Base-by-base conservation (phyloP, 768 basidiomycete species). In the Mycena latifolia region DNA sequence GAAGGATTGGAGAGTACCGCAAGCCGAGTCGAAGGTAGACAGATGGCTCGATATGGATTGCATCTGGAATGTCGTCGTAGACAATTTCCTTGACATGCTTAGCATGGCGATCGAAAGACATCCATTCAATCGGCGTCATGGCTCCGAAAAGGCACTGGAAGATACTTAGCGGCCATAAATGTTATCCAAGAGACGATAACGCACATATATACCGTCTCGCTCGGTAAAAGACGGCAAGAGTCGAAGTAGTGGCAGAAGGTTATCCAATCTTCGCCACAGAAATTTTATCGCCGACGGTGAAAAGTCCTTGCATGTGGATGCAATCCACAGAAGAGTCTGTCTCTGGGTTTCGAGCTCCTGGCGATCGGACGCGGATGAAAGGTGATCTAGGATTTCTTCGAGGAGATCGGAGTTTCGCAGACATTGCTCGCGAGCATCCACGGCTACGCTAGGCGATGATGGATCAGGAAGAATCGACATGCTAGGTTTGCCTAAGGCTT, bases 251-350 rank as follows among this genome's bases (percentile, higher is more conserved):
- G 60, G 60, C 39, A 52, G 28, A 11, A 61, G 35, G 29, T 61
- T 61, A 35, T 61, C 60, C 11, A 61, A 53, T 12, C 27, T 61
- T 24, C 60, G 25, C 60, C 60, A 61, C 29, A 61, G 24, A 11
- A 33, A 45, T 61, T 45, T 29, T 17, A 61, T 27, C 7, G 60
- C 60, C 50, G 50, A 53, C 15, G 51, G 60, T 5, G 39, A 45
- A n/a, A 61, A 52, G 15, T n/a, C 37, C 10, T 35, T 52, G 60
- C 50, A 61, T 9, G 60, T 45, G 28, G 18, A 61, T 31, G 60
- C 60, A 33, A 53, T 46, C 39, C 29, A 45, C 39, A 53, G 11
- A 17, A 61, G 51, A 29, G 60, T 6, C 14, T 25, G 51, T 45
- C 51, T 43, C n/a, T 43, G 24, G 9, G 29, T 39, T 29, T 43